Base-by-base conservation (phyloP, 495 filamentous ascomycete species). In the Astrothelium subdiscretum region DNA sequence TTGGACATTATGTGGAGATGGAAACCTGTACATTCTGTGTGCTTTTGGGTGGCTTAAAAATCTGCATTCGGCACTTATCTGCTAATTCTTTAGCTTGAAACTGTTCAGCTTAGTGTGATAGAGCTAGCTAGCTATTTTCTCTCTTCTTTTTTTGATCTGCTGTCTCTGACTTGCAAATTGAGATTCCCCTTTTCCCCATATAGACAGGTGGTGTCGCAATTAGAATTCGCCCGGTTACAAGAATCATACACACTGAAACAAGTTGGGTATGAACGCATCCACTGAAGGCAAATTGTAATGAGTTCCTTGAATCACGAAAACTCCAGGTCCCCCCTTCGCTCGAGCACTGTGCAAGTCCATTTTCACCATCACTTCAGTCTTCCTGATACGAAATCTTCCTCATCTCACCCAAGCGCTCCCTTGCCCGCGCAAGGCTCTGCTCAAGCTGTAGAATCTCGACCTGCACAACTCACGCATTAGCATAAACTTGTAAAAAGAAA, bases 391-490 rank as follows among this genome's bases (percentile, higher is more conserved):
- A 94, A 52, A 97, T 89, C 85, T 97, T 98, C 75, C 94, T 85
- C 95, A 98, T 97, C 79, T 98, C 94, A 63, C 94, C 94, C 60
- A 98, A 77, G 58, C 91, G 79, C 70, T 87, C 83, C 66, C 94
- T 80, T 22, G 94, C 92, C 32, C 86, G 80, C n/a, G 84, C 76
- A 31, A 98, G 80, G 60, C 80, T 77, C 73, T 97, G 97, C 77
- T 97, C 94, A 58, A 98, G 82, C 77, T 97, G 90, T 42, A 97
- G 81, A 57, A 98, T 97, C 77, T 97, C 92, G 69, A 98, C 94
- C 92, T 97, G 58, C n/a, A 20, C 62, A 57, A 65, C 42, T 31
- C 51, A 31, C 42, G 10, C 63, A 61, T 43, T 54, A 62, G 27
- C 42, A 61, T 51, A 8, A 18, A 69, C 24, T 42, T 31, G 8